Evolutionary conservation across 768 basidiomycete genomes (phyloP).

Genomic region (Boletellus ananiceps): DNA sequence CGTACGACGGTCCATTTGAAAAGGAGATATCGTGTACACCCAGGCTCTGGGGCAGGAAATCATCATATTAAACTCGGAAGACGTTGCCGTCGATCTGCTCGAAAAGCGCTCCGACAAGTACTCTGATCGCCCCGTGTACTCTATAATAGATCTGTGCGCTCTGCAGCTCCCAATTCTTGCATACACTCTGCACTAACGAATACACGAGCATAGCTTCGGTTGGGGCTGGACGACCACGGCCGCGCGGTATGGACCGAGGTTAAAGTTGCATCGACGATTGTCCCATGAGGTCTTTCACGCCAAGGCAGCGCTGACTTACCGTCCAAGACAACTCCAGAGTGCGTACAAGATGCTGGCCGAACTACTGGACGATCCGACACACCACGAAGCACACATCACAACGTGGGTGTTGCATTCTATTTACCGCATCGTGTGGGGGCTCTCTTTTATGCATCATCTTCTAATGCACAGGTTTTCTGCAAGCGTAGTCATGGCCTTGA

Average conservation of each 20-base stretch:
- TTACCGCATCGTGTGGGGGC: background rate
- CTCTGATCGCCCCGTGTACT: slow-evolving; percentile 4
- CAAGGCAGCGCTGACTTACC: slow-evolving; percentile 9
- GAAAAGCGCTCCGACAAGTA: too few species aligned
- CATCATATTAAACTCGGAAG: slow-evolving; percentile 43
- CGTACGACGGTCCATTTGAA: too few species aligned
- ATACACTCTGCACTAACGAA: background rate
- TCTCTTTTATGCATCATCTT: too few species aligned
- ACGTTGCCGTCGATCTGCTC: too few species aligned
- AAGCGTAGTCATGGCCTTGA: slow-evolving; percentile 12
- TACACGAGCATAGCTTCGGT: slow-evolving; percentile 13
- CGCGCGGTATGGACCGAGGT: slow-evolving; percentile 20
- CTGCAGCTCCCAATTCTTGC: background rate
- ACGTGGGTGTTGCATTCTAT: slow-evolving; percentile 3
- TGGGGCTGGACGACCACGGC: slow-evolving; percentile 11
- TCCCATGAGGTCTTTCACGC: slow-evolving; percentile 16
- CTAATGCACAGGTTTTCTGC: slow-evolving; percentile 2
- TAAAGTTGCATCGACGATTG: slow-evolving; percentile 20
- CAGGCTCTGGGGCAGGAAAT: slow-evolving; percentile 41
- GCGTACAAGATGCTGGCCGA: slow-evolving; percentile 9
- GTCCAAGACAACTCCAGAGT: slow-evolving; percentile 12
- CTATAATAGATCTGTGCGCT: slow-evolving; percentile 5
- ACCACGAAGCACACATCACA: slow-evolving; percentile 7
- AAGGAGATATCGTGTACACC: slow-evolving; percentile 7
- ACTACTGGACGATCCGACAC: slow-evolving; percentile 6